These are phyloP conservation scores for Penicillium ochrochloron DNA, from an alignment of 495 filamentous ascomycete genomes.

Conservation along the genomic window DNA sequence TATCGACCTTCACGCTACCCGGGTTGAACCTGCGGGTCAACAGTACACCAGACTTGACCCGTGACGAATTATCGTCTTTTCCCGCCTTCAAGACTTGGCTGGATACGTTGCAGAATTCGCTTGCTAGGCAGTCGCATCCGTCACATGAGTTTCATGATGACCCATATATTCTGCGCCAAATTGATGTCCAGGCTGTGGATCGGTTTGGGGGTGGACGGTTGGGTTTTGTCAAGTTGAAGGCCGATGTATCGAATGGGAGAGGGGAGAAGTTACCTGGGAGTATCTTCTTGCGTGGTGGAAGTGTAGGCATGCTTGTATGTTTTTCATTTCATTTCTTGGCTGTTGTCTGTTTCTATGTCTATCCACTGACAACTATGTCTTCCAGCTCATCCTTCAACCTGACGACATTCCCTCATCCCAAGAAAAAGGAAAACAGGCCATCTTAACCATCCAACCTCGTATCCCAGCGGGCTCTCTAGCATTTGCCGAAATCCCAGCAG, in stretches of 20 bases:
- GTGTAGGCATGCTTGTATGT: conserved; percentile 78
- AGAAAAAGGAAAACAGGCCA: conserved; percentile 63
- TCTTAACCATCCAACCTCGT: conserved; percentile 84
- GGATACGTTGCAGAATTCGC: conserved; percentile 64
- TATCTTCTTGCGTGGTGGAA: conserved; percentile 80
- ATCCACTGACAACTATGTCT: background rate
- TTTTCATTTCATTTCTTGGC: conserved; percentile 1
- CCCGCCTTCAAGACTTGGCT: conserved; percentile 78
- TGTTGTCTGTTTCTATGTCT: conserved; percentile 4
- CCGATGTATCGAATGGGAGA: conserved; percentile 63
- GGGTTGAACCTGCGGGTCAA: conserved; percentile 50
- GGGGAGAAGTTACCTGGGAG: conserved; percentile 74
- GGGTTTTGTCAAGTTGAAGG: conserved; percentile 79
- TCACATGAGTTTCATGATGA: conserved; percentile 71
- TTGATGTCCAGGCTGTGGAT: conserved; percentile 77
- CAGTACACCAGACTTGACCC: conserved; percentile 60
- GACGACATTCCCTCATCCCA: conserved; percentile 57
- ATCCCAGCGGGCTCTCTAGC: conserved; percentile 76
- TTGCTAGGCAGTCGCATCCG: conserved; percentile 62
- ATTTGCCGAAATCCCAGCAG: conserved; percentile 82
- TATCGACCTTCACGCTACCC: conserved; percentile 30
- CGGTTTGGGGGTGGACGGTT: conserved; percentile 66
- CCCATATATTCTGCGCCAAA: conserved; percentile 71
- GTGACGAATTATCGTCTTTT: conserved; percentile 69
- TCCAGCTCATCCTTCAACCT: conserved; percentile 69